Evolutionary conservation across 208 protist genomes (phyloP).

Genomic region (Trypanosoma melophagium): DNA sequence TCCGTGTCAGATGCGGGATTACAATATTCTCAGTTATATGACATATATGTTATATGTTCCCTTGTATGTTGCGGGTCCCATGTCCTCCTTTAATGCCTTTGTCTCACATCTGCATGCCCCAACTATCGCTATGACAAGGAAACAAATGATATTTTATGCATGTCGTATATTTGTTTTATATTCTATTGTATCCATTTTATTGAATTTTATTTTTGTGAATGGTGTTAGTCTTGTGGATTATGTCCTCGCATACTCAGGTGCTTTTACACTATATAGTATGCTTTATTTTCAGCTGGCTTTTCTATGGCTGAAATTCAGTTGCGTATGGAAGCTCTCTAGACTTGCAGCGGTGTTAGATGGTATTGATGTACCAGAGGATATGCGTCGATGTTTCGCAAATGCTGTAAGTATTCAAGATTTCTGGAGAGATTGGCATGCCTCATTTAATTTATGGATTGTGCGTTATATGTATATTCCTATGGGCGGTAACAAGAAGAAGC

Average conservation of each 20-base stretch:
- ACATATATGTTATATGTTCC: slow-evolving; percentile 89
- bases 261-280: slow-evolving; percentile 23
- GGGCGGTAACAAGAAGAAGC: slow-evolving; percentile 52
- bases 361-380: slow-evolving; percentile 82
- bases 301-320: slow-evolving; percentile 72
- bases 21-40: slow-evolving; percentile 76
- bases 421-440: slow-evolving; percentile 92
- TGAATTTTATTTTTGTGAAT: slow-evolving; percentile 58
- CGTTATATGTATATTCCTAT: slow-evolving; percentile 87
- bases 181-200: slow-evolving; percentile 15
- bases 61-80: slow-evolving; percentile 89
- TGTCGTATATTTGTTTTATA: slow-evolving; percentile 38
- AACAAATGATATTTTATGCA: slow-evolving; percentile 30
- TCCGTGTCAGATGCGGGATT: slow-evolving; percentile 47
- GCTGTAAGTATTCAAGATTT: slow-evolving; percentile 81
- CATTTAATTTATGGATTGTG: slow-evolving; percentile 93
- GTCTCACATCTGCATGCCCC: slow-evolving; percentile 57
- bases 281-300: slow-evolving; percentile 51
- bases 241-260: slow-evolving; percentile 21
- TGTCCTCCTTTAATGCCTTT: slow-evolving; percentile 90
- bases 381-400: slow-evolving; percentile 73
- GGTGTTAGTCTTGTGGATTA: slow-evolving; percentile 28
- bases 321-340: slow-evolving; percentile 80
- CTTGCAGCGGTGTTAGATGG: slow-evolving; percentile 66
- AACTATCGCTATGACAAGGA: slow-evolving; percentile 30